Percentiles rank a stretch among this genome's conserved stretches.
Evolutionary conservation across 2,329 filamentous ascomycete genomes (phyloP).

Genomic region (Lachnellula occidentalis): DNA sequence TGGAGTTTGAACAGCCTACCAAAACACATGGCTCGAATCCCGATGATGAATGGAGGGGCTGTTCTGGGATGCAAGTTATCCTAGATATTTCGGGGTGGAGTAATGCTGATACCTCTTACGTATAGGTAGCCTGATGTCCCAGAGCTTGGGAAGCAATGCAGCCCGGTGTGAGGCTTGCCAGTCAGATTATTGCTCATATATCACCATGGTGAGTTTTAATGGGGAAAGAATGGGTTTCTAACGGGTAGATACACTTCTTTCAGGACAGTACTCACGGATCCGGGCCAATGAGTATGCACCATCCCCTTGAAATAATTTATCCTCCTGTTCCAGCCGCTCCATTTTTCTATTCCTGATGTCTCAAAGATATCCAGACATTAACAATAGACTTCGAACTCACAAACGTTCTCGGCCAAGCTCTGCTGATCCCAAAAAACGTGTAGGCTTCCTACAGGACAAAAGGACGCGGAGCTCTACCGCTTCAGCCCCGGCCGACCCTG

Average conservation of each 20-base stretch:
- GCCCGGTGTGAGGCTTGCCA: background rate
- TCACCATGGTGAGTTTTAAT: background rate
- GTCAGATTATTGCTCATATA: background rate
- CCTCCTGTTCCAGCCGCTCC: no score
- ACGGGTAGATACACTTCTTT: background rate
- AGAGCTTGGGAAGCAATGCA: background rate
- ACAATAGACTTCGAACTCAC: no score
- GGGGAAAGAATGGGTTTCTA: background rate
- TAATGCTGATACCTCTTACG: background rate
- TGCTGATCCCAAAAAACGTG: no score
- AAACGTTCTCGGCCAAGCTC: no score
- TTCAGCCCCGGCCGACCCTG: background rate
- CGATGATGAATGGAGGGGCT: background rate
- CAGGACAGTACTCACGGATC: background rate
- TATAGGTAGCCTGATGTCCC: background rate
- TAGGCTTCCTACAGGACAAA: no score
- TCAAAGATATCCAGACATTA: no score
- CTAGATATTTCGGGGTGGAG: background rate
- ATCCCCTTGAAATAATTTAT: no score
- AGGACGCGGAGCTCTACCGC: background rate
- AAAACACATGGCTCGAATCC: background rate
- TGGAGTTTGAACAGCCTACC: background rate
- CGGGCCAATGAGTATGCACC: background rate
- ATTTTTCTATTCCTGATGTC: no score
- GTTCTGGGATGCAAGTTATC: background rate